Conservation (phyloP, 352 stramenopile genomes). For the Aphanomyces astaci region DNA sequence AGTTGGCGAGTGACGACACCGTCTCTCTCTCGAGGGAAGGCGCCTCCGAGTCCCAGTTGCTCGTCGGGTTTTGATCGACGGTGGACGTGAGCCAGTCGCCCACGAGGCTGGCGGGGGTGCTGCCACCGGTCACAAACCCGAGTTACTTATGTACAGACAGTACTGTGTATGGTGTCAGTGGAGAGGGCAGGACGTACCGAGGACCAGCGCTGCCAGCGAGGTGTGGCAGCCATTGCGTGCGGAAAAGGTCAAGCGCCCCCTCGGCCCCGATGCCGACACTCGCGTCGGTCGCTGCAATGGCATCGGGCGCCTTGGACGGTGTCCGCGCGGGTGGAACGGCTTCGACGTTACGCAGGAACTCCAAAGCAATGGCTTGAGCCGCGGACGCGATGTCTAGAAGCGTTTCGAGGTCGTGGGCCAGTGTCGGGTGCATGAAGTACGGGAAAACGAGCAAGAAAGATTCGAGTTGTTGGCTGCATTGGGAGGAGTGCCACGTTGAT, state of each 20-base stretch:
- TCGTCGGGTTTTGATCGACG: slow-evolving; percentile 10
- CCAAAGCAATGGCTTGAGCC: neutral
- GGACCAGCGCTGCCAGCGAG: neutral
- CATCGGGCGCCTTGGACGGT: neutral
- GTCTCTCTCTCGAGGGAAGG: neutral
- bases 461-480: neutral
- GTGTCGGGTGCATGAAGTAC: neutral
- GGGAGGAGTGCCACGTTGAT: neutral
- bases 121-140: slow-evolving; percentile 10
- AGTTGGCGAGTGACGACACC: neutral
- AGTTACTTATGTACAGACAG: neutral
- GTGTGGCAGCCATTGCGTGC: slow-evolving; percentile 6
- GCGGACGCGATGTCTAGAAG: neutral
- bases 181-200: neutral
- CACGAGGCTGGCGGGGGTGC: slow-evolving; percentile 2
- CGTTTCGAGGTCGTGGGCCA: neutral
- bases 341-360: neutral
- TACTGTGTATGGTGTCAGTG: neutral
- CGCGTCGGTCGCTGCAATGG: neutral
- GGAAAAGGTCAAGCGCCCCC: neutral
- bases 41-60: slow-evolving; percentile 9
- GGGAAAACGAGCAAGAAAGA: neutral
- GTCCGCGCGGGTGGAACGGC: neutral
- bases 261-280: neutral
- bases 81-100: slow-evolving; percentile 17